Evolutionary conservation across 2,329 filamentous ascomycete genomes (phyloP), one percentile per base, ranked within the genome.

Genomic region (Fusarium mexicanum): DNA sequence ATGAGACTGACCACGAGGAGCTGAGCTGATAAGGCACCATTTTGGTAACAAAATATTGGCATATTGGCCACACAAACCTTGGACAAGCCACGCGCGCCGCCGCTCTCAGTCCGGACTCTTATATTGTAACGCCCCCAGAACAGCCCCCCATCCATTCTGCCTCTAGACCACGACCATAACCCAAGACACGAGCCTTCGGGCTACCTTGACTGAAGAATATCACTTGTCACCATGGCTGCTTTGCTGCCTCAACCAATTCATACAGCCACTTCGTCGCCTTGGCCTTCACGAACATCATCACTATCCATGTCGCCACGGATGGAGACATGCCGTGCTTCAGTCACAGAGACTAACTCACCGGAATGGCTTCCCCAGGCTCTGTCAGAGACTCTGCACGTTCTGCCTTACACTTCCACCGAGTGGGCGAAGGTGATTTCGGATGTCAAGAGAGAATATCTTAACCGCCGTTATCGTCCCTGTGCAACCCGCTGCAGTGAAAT

Each of bases 391-490:
- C 64, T 80, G 17, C 75, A 75, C 40, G 77, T 79, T 14, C 78
- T 87, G 17, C 86, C 87, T 6, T 84, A 83, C 64, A 88, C 85
- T 0, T 68, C 82, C 4, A 76, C 80, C 8, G 88, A 90, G 53
- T 91, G 89, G 89, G 85, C 82, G 71, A 83, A 81, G 59, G 81
- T 85, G 11, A 83, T 91, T 61, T 78, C 81, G 29, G 87, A 90
- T 43, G 84, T 90, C 71, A 91, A 90, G 83, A 81, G 83, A 55
- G 86, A 88, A 67, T 89, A 89, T 70, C 72, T 86, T 26, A 84
- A 84, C 74, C 84, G 84, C 64, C 84, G 85, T 64, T 90, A 88
- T 75, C 85, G 87, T 16, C 84, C 86, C 13, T 91, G 89, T 80
- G 86, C 86, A 44, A 81, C 85, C 35, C 82, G 85, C 50, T 91